A percentile compares a stretch with the other conserved stretches of the same genome.
Conservation (phyloP, 2,329 filamentous ascomycete genomes). For the Aspergillaceae sp. region DNA sequence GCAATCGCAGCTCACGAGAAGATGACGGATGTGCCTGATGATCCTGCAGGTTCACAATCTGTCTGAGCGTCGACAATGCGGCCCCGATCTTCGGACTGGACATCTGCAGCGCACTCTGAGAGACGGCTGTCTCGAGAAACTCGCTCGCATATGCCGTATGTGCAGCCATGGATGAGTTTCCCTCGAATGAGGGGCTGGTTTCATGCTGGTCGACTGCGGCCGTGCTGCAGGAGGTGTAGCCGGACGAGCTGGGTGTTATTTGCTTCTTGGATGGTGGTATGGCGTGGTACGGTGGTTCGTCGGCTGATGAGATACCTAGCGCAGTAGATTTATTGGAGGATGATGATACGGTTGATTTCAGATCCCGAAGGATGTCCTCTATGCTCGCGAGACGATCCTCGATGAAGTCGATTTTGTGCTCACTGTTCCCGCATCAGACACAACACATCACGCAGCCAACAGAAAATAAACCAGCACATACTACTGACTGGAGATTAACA, state of each 20-base stretch:
- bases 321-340: no score
- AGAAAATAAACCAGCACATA: conserved; percentile 11
- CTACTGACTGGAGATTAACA: conserved; percentile 37
- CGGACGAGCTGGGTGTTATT: conserved; percentile 8
- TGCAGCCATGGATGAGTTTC: conserved; percentile 41
- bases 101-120: conserved; percentile 25
- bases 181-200: conserved; percentile 35
- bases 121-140: conserved; percentile 35
- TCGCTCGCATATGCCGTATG: conserved; percentile 42
- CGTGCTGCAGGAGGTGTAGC: conserved; percentile 10
- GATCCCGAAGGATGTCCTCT: conserved; percentile 28
- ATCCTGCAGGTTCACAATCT: conserved; percentile 32
- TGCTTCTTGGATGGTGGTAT: background rate
- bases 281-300: background rate
- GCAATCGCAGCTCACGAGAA: conserved; percentile 19
- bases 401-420: conserved; percentile 47
- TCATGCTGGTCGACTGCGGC: conserved; percentile 16
- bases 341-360: conserved; percentile 9
- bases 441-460: background rate
- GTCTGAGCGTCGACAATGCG: conserved; percentile 30
- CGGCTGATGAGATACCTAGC: background rate
- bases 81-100: conserved; percentile 32
- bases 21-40: conserved; percentile 13
- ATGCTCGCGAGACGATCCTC: conserved; percentile 44
- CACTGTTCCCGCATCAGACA: conserved; percentile 25